Evolutionary conservation across 164 flowering plant species (phyloP).

Genomic region (Dillenia suffruticosa): DNA sequence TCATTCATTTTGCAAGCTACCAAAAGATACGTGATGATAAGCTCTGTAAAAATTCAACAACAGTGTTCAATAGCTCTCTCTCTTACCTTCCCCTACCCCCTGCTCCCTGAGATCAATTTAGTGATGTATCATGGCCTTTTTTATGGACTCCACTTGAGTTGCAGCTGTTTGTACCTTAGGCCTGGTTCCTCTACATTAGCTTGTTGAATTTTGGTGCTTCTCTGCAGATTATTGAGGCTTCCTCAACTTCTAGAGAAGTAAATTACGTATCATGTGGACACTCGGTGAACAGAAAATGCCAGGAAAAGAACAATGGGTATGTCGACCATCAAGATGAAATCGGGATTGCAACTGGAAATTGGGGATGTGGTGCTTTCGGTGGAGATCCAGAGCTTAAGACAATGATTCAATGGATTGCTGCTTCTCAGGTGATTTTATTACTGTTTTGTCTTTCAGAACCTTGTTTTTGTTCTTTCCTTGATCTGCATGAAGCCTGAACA

Average conservation of each 20-base stretch:
- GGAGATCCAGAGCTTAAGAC: conserved; percentile 86
- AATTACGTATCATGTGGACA: conserved; percentile 12
- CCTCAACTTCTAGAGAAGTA: conserved; percentile 14
- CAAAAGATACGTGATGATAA: too few species aligned
- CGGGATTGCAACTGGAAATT: conserved; percentile 89
- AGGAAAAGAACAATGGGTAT: conserved; percentile 7
- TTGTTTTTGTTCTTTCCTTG: not conserved
- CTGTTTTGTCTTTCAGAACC: not conserved
- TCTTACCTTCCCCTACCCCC: too few species aligned
- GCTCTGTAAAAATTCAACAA: too few species aligned
- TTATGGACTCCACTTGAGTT: too few species aligned
- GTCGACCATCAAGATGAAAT: conserved; percentile 23
- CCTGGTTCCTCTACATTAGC: too few species aligned
- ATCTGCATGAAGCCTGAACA: too few species aligned
- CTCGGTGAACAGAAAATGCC: conserved; percentile 9
- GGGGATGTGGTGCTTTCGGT: conserved; percentile 99
- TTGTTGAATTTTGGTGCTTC: not conserved
- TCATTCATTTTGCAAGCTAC: too few species aligned
- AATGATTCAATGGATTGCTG: conserved; percentile 92
- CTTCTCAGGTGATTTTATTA: conserved; percentile 62
- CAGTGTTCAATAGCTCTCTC: not conserved
- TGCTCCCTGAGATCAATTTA: too few species aligned
- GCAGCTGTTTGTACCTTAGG: too few species aligned
- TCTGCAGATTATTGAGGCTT: conserved; percentile 18
- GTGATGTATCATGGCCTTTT: too few species aligned